Percentiles rank a stretch among this genome's conserved stretches.
These are phyloP conservation scores for Cladophialophora chaetospira DNA, from an alignment of 2,329 filamentous ascomycete genomes.

Conservation along the genomic window DNA sequence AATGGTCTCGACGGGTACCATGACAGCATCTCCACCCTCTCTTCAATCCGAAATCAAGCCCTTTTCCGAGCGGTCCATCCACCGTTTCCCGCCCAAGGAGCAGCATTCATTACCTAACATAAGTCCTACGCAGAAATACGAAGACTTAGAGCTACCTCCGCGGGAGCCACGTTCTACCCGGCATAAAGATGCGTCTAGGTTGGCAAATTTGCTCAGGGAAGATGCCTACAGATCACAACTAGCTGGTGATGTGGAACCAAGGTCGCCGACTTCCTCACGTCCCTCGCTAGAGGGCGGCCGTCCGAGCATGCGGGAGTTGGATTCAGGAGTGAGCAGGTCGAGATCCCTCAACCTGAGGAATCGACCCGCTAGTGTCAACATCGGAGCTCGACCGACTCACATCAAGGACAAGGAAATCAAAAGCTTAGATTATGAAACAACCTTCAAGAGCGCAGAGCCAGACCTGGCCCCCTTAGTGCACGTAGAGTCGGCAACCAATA, in stretches of 20 bases:
- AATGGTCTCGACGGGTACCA: slow-evolving; percentile 75
- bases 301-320: slow-evolving; percentile 63
- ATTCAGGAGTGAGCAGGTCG: slow-evolving; percentile 60
- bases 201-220: slow-evolving; percentile 37
- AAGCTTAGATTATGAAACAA: slow-evolving; percentile 24
- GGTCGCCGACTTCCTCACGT: slow-evolving; percentile 59
- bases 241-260: slow-evolving; percentile 40
- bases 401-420: slow-evolving; percentile 71
- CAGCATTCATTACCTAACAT: slow-evolving; percentile 47
- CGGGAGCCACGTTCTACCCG: slow-evolving; percentile 17
- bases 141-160: slow-evolving; percentile 7
- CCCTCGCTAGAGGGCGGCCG: slow-evolving; percentile 72
- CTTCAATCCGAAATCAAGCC: slow-evolving; percentile 37
- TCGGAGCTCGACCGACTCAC: slow-evolving; percentile 80
- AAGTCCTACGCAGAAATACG: slow-evolving; percentile 28
- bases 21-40: slow-evolving; percentile 63
- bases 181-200: slow-evolving; percentile 39
- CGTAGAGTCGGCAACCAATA: slow-evolving; percentile 63
- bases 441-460: slow-evolving; percentile 26
- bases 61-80: slow-evolving; percentile 48
- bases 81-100: slow-evolving; percentile 52
- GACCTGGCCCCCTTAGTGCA: slow-evolving; percentile 31
- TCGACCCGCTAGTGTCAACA: slow-evolving; percentile 78
- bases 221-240: slow-evolving; percentile 30
- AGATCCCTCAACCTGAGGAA: slow-evolving; percentile 67